These are phyloP conservation scores for Diplocarpon rosae DNA, from an alignment of 2,329 filamentous ascomycete genomes.

Conservation along the genomic window DNA sequence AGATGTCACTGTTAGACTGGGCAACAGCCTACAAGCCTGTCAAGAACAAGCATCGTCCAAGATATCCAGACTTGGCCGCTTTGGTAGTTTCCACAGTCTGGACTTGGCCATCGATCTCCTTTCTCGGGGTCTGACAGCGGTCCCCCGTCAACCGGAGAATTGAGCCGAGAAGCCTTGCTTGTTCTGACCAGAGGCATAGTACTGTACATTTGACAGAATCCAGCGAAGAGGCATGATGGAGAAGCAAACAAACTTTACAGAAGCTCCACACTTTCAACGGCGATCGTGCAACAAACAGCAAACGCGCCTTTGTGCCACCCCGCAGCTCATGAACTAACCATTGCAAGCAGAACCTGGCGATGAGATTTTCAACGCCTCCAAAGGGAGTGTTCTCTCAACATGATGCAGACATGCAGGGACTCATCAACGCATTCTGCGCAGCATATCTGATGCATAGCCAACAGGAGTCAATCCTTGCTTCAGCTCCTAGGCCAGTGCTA, in stretches of 20 bases:
- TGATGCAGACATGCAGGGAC: slow-evolving; percentile 8
- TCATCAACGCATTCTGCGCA: slow-evolving; percentile 11
- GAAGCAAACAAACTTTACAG: slow-evolving; percentile 20
- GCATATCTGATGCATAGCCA: slow-evolving; percentile 10
- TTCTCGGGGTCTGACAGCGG: slow-evolving; percentile 14
- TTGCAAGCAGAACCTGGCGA: not conserved
- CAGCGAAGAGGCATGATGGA: slow-evolving; percentile 11
- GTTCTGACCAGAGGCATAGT: slow-evolving; percentile 14
- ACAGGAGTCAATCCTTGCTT: slow-evolving; percentile 5
- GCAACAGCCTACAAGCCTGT: not conserved
- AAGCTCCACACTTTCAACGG: slow-evolving; percentile 14
- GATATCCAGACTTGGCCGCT: slow-evolving; percentile 1
- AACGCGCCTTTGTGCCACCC: slow-evolving; percentile 15
- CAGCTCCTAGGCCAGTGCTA: slow-evolving; percentile 5
- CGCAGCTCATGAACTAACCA: slow-evolving; percentile 1
- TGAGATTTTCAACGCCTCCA: slow-evolving; percentile 4
- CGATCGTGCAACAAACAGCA: slow-evolving; percentile 16
- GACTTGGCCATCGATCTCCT: slow-evolving; percentile 5
- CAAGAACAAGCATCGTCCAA: not conserved
- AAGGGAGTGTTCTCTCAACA: slow-evolving; percentile 2
- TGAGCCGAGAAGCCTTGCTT: slow-evolving; percentile 12
- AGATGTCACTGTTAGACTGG: slow-evolving; percentile 1
- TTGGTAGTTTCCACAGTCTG: slow-evolving; percentile 14
- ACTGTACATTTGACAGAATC: slow-evolving; percentile 19
- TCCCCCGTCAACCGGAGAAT: slow-evolving; percentile 11